These are phyloP conservation scores for Leccinum barrowsii DNA, from an alignment of 768 basidiomycete genomes.

Conservation along the genomic window DNA sequence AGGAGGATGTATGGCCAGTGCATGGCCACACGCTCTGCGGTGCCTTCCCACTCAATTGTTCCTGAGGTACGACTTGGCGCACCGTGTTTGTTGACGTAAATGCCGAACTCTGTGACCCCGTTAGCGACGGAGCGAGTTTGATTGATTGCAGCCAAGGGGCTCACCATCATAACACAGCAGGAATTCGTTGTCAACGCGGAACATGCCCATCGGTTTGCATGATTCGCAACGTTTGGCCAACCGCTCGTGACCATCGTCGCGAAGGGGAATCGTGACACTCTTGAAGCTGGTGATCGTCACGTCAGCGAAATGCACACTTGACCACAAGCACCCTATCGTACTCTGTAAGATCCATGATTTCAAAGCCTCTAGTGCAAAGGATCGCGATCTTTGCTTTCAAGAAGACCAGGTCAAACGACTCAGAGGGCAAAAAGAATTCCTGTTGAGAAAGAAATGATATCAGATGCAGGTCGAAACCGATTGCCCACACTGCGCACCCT, in stretches of 20 bases:
- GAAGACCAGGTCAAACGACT: conserved; percentile 89
- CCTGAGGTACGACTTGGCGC: conserved; percentile 67
- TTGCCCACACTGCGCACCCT: conserved; percentile 42
- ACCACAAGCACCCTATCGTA: conserved; percentile 37
- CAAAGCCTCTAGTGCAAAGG: conserved; percentile 90
- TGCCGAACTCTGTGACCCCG: conserved; percentile 67
- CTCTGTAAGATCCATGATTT: conserved; percentile 96
- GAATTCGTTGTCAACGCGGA: conserved; percentile 86
- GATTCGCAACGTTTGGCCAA: conserved; percentile 79
- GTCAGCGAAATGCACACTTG: not conserved
- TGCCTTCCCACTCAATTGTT: conserved; percentile 93
- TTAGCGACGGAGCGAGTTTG: conserved; percentile 1
- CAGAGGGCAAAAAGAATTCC: conserved; percentile 92
- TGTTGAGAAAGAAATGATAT: conserved; percentile 14
- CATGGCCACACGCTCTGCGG: conserved; percentile 82
- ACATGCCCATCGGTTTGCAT: conserved; percentile 85
- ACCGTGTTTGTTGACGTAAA: conserved; percentile 92
- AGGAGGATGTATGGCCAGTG: conserved; percentile 86
- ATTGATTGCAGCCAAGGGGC: conserved; percentile 11
- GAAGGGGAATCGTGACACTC: conserved; percentile 84
- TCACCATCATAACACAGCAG: conserved; percentile 84
- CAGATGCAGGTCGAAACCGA: not conserved
- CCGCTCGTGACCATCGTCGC: conserved; percentile 67
- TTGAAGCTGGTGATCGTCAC: conserved; percentile 53
- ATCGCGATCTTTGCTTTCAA: conserved; percentile 92